These are phyloP conservation scores for Coemansia sp. DNA, from an alignment of 192 early-diverging fungal genomes.

Conservation along the genomic window DNA sequence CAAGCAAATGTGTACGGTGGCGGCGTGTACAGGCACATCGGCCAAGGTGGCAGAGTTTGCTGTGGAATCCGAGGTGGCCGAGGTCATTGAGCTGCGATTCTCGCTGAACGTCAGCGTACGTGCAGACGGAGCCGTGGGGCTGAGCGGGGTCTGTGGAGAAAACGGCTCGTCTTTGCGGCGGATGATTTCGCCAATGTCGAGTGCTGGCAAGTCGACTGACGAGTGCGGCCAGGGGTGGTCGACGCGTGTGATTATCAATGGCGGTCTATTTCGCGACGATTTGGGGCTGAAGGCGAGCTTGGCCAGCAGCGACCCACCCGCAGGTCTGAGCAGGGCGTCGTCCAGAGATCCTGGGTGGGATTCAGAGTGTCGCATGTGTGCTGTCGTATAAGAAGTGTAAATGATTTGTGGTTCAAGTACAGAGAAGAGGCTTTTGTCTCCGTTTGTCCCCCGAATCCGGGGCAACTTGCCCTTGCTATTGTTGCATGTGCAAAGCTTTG, in stretches of 20 bases:
- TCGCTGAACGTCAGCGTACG: slow-evolving; percentile 8
- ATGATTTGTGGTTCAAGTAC: background rate
- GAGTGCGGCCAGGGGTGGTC: slow-evolving; percentile 14
- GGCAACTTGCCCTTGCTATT: background rate
- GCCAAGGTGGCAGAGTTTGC: background rate
- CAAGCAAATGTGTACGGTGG: background rate
- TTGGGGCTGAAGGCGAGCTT: background rate
- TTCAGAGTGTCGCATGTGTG: background rate
- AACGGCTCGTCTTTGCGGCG: slow-evolving; percentile 23
- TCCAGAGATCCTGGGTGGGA: background rate
- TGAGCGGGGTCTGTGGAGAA: slow-evolving; percentile 7
- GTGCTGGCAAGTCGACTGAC: slow-evolving; percentile 10
- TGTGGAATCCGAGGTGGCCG: background rate
- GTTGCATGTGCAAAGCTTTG: background rate
- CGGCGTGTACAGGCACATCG: background rate
- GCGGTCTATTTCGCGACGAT: background rate
- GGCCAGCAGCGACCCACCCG: slow-evolving; percentile 7
- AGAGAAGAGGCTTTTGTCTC: background rate
- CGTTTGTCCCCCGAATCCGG: background rate
- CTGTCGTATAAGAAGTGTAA: background rate
- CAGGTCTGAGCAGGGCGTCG: background rate
- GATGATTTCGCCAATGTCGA: slow-evolving; percentile 37
- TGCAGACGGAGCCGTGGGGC: slow-evolving; percentile 4
- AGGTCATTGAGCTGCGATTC: slow-evolving; percentile 5
- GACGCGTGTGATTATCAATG: slow-evolving; percentile 21